Base-by-base conservation (phyloP, 2,329 filamentous ascomycete species). In the Diaporthe sp. region DNA sequence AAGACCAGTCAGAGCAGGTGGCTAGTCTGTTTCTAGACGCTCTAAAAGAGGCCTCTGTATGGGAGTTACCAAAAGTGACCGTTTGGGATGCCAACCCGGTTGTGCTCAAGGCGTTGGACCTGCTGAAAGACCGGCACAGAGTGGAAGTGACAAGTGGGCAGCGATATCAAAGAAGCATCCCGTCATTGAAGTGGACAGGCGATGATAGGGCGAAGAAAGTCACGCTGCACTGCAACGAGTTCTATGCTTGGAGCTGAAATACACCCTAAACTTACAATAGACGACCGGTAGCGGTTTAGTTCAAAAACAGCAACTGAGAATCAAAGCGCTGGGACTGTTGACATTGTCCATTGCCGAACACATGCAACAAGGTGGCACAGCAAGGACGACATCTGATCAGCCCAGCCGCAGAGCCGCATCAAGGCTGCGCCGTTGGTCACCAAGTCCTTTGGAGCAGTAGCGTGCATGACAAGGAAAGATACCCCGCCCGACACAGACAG, bases 241-340 rank as follows among this genome's bases (percentile, higher is more conserved):
- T 68, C 9, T 68, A 40, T 17, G 64, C 64, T 0, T 68, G 64
- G 64, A 68, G 64, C 64, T 68, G 58, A 64, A 8, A 4, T 10
- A 1, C 15, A 30, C 15, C 38, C 3, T 19, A 3, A 4, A 28
- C 13, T 17, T 10, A 17, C 13, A 15, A 45, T 9, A 3, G 5
- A 13, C 42, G 15, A 13, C 38, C 15, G 13, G 38, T 25, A 28
- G 6, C 15, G 33, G 22, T 15, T 1, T 10, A 40, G 10, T 19
- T n/a, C 2, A 22, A 30, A 12, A 19, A 6, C 25, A 35, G 13
- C 47, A 52, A 7, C 30, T 58, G 55, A 15, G 3, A 55, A 15
- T 33, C 7, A 22, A 8, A 2, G 17, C 30, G 15, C 28, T 19
- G 28, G 15, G 12, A 28, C 25, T 54, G n/a, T n/a, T n/a, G n/a